phyloP scores from a whole-genome alignment of 345 rosid genomes.

The Cardamine occulta region DNA sequence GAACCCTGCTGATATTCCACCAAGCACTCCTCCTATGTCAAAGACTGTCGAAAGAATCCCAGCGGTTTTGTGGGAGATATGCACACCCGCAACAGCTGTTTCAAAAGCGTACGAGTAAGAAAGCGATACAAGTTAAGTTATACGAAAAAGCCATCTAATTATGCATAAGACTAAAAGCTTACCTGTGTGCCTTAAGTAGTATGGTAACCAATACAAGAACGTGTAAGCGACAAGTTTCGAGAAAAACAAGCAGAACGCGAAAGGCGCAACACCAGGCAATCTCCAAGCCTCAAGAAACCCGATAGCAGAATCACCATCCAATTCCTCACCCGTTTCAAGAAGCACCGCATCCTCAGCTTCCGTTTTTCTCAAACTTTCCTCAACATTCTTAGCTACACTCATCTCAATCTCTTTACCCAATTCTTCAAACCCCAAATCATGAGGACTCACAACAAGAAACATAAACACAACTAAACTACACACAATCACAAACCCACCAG shows the following conservation, averaged over 20 bases:
- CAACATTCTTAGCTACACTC: conserved; percentile 46
- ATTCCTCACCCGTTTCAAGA: conserved; percentile 50
- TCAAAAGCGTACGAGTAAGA: conserved; percentile 32
- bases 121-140: not conserved
- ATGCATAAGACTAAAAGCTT: conserved; percentile 13
- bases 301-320: conserved; percentile 54
- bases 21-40: conserved; percentile 85
- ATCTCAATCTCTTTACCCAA: conserved; percentile 51
- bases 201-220: conserved; percentile 91
- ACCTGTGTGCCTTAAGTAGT: conserved; percentile 91
- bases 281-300: conserved; percentile 91
- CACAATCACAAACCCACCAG: conserved; percentile 68
- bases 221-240: conserved; percentile 95
- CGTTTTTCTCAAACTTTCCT: conserved; percentile 20
- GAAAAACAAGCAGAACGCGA: conserved; percentile 85
- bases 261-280: conserved; percentile 87
- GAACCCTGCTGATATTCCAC: conserved; percentile 78
- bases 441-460: conserved; percentile 74
- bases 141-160: not conserved
- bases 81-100: conserved; percentile 83
- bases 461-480: conserved; percentile 64
- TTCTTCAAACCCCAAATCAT: conserved; percentile 64
- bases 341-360: conserved; percentile 65
- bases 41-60: conserved; percentile 83
- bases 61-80: conserved; percentile 78